A percentile compares a stretch with the other conserved stretches of the same genome.
Conservation (phyloP, 140 eudicot species). For the Stevia rebaudiana region DNA sequence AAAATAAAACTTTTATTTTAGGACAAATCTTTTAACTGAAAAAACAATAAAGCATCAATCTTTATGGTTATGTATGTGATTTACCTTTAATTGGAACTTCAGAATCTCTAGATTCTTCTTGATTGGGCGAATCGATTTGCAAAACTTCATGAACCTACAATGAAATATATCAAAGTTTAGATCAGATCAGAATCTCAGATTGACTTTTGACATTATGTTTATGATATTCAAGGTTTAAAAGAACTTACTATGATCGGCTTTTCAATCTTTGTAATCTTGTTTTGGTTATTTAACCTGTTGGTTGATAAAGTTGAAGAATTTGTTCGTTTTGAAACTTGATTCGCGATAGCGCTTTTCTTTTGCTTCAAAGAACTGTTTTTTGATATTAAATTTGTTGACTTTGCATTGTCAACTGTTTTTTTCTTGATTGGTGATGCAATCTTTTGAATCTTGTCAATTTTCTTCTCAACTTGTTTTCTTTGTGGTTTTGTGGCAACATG, state of each 20-base stretch:
- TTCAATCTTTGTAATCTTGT: constrained; percentile 30
- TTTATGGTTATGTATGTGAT: background rate
- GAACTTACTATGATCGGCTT: constrained; percentile 35
- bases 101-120: constrained; percentile 27
- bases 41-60: background rate
- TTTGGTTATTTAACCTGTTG: constrained; percentile 32
- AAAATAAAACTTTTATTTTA: background rate
- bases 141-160: constrained; percentile 44
- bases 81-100: constrained; percentile 35
- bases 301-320: constrained; percentile 20
- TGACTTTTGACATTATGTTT: background rate
- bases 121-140: constrained; percentile 12
- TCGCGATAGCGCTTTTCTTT: constrained; percentile 10
- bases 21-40: background rate
- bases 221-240: background rate
- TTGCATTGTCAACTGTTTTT: constrained; percentile 37
- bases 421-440: constrained; percentile 25
- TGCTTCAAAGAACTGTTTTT: constrained; percentile 25
- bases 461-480: constrained; percentile 47
- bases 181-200: background rate
- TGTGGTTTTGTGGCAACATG: constrained; percentile 27
- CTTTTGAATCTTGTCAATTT: constrained; percentile 42
- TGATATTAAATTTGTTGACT: constrained; percentile 28
- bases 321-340: constrained; percentile 17
- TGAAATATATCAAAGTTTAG: background rate